phyloP scores from a whole-genome alignment of 352 stramenopile species.

The Aphanomyces invadans region DNA sequence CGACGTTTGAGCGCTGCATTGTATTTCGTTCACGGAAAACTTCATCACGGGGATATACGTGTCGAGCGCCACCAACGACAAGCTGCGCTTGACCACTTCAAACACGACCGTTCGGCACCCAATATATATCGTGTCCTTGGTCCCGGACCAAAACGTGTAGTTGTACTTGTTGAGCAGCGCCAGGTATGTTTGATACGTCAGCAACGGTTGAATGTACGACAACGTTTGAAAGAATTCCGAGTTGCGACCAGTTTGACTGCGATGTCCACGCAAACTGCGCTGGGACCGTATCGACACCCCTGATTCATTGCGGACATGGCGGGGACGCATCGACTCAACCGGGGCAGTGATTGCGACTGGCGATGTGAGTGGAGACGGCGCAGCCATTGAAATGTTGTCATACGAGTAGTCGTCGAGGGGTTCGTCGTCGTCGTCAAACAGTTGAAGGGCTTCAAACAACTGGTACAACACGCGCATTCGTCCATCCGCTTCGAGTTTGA shows the following conservation, averaged over 20 bases:
- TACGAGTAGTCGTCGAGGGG: conserved; percentile 28
- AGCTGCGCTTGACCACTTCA: conserved; percentile 83
- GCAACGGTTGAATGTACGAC: conserved; percentile 7
- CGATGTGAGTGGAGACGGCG: background rate
- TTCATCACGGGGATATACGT: conserved; percentile 89
- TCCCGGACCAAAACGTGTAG: conserved; percentile 2
- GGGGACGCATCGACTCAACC: background rate
- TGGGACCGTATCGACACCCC: conserved; percentile 13
- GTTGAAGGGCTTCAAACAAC: conserved; percentile 60
- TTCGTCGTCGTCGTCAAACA: conserved; percentile 28
- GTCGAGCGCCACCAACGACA: conserved; percentile 81
- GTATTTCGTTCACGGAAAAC: conserved; percentile 77
- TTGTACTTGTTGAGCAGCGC: background rate
- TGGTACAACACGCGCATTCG: conserved; percentile 75
- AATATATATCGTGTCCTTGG: conserved; percentile 64
- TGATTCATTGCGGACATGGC: conserved; percentile 7
- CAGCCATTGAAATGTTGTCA: conserved; percentile 2
- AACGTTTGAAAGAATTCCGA: conserved; percentile 15
- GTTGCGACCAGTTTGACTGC: background rate
- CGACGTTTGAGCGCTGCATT: conserved; percentile 56
- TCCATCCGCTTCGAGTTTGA: conserved; percentile 80
- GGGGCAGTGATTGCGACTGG: background rate
- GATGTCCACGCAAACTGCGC: background rate
- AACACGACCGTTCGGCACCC: conserved; percentile 75
- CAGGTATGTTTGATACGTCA: conserved; percentile 18